A percentile compares a stretch with the other conserved stretches of the same genome.
phyloP scores from a whole-genome alignment of 2,329 filamentous ascomycete genomes.

The Curvularia sp. region DNA sequence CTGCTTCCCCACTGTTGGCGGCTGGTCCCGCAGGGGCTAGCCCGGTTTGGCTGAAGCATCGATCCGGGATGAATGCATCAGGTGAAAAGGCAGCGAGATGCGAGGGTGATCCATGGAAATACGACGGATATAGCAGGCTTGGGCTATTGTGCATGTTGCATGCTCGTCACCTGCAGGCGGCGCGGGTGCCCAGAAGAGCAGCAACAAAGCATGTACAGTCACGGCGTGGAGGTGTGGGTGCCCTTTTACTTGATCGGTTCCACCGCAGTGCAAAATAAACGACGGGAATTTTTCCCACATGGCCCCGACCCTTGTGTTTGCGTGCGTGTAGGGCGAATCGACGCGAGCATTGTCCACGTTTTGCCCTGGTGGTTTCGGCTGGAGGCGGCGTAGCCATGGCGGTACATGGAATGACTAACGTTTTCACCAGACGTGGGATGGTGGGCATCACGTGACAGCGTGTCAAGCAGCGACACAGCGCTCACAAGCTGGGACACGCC shows the following conservation, averaged over 20 bases:
- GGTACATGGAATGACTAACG: conserved; percentile 25
- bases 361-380: conserved; percentile 15
- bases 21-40: conserved; percentile 33
- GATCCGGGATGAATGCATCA: not conserved
- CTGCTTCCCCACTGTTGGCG: conserved; percentile 20
- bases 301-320: conserved; percentile 24
- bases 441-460: conserved; percentile 12
- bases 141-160: not conserved
- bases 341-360: conserved; percentile 30
- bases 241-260: conserved; percentile 22
- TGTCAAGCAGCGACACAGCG: conserved; percentile 5
- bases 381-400: conserved; percentile 17
- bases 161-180: not conserved
- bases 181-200: not conserved
- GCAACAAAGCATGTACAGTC: conserved; percentile 1
- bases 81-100: not conserved
- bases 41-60: conserved; percentile 11
- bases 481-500: not conserved
- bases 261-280: conserved; percentile 13
- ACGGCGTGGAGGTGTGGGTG: conserved; percentile 3
- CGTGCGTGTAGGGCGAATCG: conserved; percentile 8
- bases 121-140: not conserved
- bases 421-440: conserved; percentile 45
- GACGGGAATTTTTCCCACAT: conserved; percentile 23
- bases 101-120: not conserved